Base-by-base conservation (phyloP, 176 grass and related monocot genomes). In the Dendrocalamus sinicus region DNA sequence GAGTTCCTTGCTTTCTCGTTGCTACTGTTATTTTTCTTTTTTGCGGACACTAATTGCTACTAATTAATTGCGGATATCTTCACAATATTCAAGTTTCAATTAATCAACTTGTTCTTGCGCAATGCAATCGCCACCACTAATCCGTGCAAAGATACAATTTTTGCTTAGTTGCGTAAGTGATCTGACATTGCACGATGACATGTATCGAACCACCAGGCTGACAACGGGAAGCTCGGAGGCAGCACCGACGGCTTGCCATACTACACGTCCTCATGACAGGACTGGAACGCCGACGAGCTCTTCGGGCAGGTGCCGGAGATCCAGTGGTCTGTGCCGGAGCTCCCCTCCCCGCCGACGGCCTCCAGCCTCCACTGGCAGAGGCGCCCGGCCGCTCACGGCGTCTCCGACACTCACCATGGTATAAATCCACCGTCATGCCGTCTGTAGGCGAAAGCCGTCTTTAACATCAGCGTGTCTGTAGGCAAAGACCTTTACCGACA, bases 201-300 rank as follows among this genome's bases (percentile, higher is more conserved):
- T 57, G 70, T 11, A 15, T n/a, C 3, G 55, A 46, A 41, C 14
- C 13, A 14, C 57, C 87, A 96, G 94, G 94, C 89, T 1, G 94
- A 96, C 80, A 93, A 90, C 86, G 94, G 90, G 63, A 97, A 90
- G 81, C 72, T 92, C 60, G 90, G 92, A 23, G 91, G 93, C 51
- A 98, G 95, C 77, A 86, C 83, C 12, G 89, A 84, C 48, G 87
- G 92, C 44, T 97, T 90, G 1, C 90, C 92, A 70, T 45, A 88
- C 69, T 85, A 85, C 79, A 50, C 73, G 22, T 91, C 87, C 5
- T 88, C 84, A 20, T 84, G 78, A 13, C 93, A 98, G 51, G 86
- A 90, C 51, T 15, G 64, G 30, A 84, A 89, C 40, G 82, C 41
- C 67, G 74, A 86, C 43, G 88, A 92, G 50, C 84, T 76, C 82